A percentile compares a stretch with the other conserved stretches of the same genome.
phyloP scores from a whole-genome alignment of 2,329 filamentous ascomycete genomes.

The Colletotrichum karsti region DNA sequence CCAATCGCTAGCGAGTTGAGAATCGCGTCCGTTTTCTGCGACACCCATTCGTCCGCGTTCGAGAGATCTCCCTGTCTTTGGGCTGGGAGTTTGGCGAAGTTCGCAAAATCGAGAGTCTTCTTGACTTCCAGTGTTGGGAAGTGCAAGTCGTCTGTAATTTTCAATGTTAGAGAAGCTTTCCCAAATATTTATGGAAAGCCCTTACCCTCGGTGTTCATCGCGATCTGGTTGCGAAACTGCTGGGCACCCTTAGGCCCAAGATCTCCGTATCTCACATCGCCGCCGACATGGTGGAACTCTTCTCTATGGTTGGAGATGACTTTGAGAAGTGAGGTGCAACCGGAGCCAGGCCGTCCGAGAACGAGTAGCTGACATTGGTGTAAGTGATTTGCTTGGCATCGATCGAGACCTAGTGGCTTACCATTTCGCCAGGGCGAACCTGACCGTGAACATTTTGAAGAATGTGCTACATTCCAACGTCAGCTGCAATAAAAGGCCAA shows the following conservation, averaged over 20 bases:
- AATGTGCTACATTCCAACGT: neutral
- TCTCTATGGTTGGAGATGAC: constrained; percentile 39
- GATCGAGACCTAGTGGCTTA: neutral
- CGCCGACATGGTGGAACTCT: constrained; percentile 37
- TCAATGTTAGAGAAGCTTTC: no score
- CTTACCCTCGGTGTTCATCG: constrained; percentile 40
- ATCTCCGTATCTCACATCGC: constrained; percentile 37
- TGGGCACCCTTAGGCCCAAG: constrained; percentile 34
- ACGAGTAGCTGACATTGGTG: constrained; percentile 37
- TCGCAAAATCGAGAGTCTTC: constrained; percentile 72
- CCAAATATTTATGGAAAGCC: no score
- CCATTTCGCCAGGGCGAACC: neutral
- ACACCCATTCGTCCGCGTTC: constrained; percentile 30
- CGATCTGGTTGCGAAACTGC: constrained; percentile 38
- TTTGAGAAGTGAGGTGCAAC: constrained; percentile 41
- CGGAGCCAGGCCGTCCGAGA: constrained; percentile 40
- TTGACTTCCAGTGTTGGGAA: constrained; percentile 75
- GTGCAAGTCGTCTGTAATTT: constrained; percentile 64
- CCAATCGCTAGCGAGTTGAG: constrained; percentile 71
- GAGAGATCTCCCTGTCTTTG: constrained; percentile 53
- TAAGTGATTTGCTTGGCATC: neutral
- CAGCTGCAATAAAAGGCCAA: no score
- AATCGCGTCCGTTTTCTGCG: constrained; percentile 41
- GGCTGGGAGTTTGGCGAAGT: constrained; percentile 70
- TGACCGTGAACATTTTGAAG: neutral